Conservation (phyloP, 495 filamentous ascomycete genomes). For the Penicillium salamii region DNA sequence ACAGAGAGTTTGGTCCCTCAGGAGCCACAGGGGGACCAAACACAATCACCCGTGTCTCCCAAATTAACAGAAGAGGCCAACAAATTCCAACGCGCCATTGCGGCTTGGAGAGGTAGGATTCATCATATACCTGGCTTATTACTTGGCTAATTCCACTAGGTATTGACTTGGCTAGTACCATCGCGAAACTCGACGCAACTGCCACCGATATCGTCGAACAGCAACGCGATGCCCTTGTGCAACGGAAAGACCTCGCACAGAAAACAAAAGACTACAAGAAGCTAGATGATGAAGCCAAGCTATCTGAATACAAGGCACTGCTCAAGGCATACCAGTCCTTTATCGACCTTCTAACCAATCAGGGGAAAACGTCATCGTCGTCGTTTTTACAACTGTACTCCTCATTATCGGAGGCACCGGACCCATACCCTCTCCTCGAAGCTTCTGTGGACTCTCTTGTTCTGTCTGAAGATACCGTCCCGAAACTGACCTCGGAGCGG, state of each 20-base stretch:
- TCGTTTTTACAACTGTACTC: constrained; percentile 92
- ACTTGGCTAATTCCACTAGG: constrained; percentile 47
- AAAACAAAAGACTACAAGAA: constrained; percentile 99
- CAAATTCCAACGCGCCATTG: constrained; percentile 93
- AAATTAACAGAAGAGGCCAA: constrained; percentile 61
- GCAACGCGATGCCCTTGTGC: constrained; percentile 87
- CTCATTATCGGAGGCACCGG: constrained; percentile 88
- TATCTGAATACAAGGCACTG: constrained; percentile 82
- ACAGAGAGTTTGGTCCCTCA: constrained; percentile 42
- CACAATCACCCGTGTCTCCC: constrained; percentile 16
- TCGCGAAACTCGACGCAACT: constrained; percentile 84
- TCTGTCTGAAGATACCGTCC: constrained; percentile 83
- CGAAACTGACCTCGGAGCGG: constrained; percentile 83
- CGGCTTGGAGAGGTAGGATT: constrained; percentile 85
- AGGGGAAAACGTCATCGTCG: constrained; percentile 86
- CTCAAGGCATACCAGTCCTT: constrained; percentile 97
- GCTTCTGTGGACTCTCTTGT: constrained; percentile 92
- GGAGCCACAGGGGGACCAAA: constrained; percentile 28
- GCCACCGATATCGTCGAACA: constrained; percentile 90
- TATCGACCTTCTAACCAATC: constrained; percentile 92
- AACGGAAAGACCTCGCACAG: constrained; percentile 94
- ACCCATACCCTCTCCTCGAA: constrained; percentile 95
- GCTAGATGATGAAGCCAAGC: constrained; percentile 84
- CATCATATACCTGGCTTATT: constrained; percentile 3
- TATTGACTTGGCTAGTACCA: constrained; percentile 81